A percentile compares a stretch with the other conserved stretches of the same genome.
These are phyloP conservation scores for Secale cereale DNA, from an alignment of 176 grass and related monocot species.

Conservation along the genomic window DNA sequence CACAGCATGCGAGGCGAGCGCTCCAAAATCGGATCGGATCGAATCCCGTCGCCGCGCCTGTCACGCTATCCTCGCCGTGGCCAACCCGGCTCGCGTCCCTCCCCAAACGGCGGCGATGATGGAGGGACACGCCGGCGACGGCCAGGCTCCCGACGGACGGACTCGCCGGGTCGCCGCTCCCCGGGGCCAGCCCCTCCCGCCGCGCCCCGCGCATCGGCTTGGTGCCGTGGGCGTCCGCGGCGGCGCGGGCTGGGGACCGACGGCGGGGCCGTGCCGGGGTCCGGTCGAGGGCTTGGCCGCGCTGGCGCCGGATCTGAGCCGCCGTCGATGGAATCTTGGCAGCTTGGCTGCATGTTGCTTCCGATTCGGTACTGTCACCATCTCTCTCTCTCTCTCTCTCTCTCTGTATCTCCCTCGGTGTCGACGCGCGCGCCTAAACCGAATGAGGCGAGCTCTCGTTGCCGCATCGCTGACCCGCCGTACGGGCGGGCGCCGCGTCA, in stretches of 20 bases:
- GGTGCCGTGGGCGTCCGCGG: neutral
- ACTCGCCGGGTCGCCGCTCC: neutral
- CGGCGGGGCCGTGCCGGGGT: neutral
- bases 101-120: constrained; percentile 15
- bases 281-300: neutral
- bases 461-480: neutral
- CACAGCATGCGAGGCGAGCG: constrained; percentile 2
- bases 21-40: neutral
- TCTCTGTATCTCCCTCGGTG: neutral
- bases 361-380: neutral
- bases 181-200: neutral
- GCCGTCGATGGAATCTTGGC: neutral
- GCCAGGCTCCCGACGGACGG: neutral
- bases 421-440: neutral
- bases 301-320: constrained; percentile 18
- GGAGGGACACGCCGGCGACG: neutral
- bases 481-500: neutral
- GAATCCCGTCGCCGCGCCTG: too few relatives aligned
- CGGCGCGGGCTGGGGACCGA: constrained; percentile 9
- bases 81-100: constrained; percentile 10
- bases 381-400: neutral
- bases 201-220: neutral
- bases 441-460: neutral
- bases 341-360: neutral
- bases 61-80: neutral